Conservation (phyloP, 2,329 filamentous ascomycete genomes). For the Microsporum audouinii region DNA sequence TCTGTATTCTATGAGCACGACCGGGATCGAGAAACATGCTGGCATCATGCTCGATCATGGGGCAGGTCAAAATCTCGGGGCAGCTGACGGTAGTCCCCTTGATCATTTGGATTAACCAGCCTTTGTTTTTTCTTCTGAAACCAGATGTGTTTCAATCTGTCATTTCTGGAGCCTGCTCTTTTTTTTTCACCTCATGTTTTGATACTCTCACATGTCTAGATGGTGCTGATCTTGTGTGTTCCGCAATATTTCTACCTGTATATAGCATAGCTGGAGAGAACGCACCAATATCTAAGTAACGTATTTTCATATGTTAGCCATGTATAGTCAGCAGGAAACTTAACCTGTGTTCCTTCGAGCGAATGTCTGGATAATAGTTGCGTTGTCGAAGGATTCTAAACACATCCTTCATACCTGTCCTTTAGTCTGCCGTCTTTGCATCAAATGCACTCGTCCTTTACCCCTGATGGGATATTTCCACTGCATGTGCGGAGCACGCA, state of each 20-base stretch:
- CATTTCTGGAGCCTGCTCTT: neutral
- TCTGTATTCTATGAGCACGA: slow-evolving; percentile 61
- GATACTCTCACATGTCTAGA: neutral
- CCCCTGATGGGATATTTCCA: no score
- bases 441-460: no score
- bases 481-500: no score
- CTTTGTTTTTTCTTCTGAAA: neutral
- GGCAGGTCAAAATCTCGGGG: neutral
- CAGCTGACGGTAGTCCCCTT: neutral
- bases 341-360: no score
- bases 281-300: neutral
- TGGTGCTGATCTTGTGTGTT: neutral
- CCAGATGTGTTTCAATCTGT: neutral
- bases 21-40: slow-evolving; percentile 6
- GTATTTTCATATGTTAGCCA: no score
- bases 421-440: no score
- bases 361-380: neutral
- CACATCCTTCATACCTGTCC: no score
- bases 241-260: no score
- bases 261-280: neutral
- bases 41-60: slow-evolving; percentile 1
- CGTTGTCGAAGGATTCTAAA: neutral
- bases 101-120: neutral
- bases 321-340: no score
- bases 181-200: neutral